Evolutionary conservation across 1,139 yeast genomes (phyloP), one percentile per base, ranked within the genome.

Genomic region (Saccharomyces hybrid): DNA sequence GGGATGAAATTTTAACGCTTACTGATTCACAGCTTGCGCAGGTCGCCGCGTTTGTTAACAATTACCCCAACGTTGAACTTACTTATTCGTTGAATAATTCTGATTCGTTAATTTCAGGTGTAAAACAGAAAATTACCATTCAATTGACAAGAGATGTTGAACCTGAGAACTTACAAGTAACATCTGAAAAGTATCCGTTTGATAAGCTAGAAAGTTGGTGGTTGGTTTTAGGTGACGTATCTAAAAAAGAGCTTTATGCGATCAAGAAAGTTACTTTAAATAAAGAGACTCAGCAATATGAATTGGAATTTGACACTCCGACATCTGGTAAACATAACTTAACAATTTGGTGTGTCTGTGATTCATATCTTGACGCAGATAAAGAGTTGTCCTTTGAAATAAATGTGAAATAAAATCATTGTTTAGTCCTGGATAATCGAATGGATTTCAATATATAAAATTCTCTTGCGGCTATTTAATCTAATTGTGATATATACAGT

Each of bases 291-390:
- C 88, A 84, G 63, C 64, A 71, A 3, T 74, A 85, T 20, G 73
- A 72, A 8, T 63, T 93, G 52, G 80, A 79, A 28, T 80, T 88
- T 59, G 74, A 82, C 0, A 67, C 88, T 20, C 84, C 90, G 0
- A 75, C 71, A 3, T 69, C 78, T 3, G 96, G 96, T 0, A 68
- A 72, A 6, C 85, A 83, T 55, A 69, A 76, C 11, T 71, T 90
- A 46, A 80, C 84, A 0, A 72, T 89, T 2, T 91, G 96, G 96
- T 84, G 93, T 64, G 80, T 91, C 70, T 87, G 97, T 71, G 98
- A 91, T 65, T 85, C 96, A 0, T 93, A 91, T 65, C 64, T 88
- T 31, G 98, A 90, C 66, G 95, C 90, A 2, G 99, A 93, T 67
- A 88, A 88, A 67, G 96, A 91, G 71, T 77, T 82, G 26, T 58